Base-by-base conservation (phyloP, 2,329 filamentous ascomycete species). In the Fusarium succisae region DNA sequence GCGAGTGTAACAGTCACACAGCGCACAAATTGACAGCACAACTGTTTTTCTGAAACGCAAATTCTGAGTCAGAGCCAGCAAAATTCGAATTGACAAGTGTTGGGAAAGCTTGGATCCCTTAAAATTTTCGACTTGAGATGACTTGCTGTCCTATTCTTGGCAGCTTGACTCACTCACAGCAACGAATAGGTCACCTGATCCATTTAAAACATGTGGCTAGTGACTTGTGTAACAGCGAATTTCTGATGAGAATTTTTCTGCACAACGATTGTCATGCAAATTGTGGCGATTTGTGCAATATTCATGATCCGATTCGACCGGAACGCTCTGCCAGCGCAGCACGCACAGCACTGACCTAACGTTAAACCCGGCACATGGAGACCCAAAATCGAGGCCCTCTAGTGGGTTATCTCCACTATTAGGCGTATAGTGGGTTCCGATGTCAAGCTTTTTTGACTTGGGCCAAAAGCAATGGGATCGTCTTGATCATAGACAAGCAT, bases 371-470 rank as follows among this genome's bases (percentile, higher is more conserved):
- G 57, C 43, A 44, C 38, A 58, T 51, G 55, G 55, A 38, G 41
- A 45, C 54, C 28, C n/a, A 32, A 59, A 67, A 68, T 68, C 68
- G 70, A 74, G 70, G 71, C 71, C 71, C 45, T 58, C 69, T 65
- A 69, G 56, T 70, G 14, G 26, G 20, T 14, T 18, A 39, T 53
- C 60, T 74, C 71, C 71, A 73, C 71, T 54, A 37, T 68, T 68
- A 56, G 70, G 66, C 61, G 55, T 17, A 17, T 24, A 44, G 55
- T 60, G 43, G 47, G 20, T 39, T 35, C 30, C 24, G 32, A 47
- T 35, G 44, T 56, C 39, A 53, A 71, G 70, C 57, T 53, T 71
- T 69, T 67, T 65, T 22, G 45, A 56, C 54, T 54, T 66, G 22
- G 47, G 53, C 70, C 59, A 70, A 47, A 65, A 66, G 37, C 30